Evolutionary conservation across 2,329 filamentous ascomycete genomes (phyloP), one percentile per base, ranked within the genome.

Genomic region (Parastagonospora nodorum): DNA sequence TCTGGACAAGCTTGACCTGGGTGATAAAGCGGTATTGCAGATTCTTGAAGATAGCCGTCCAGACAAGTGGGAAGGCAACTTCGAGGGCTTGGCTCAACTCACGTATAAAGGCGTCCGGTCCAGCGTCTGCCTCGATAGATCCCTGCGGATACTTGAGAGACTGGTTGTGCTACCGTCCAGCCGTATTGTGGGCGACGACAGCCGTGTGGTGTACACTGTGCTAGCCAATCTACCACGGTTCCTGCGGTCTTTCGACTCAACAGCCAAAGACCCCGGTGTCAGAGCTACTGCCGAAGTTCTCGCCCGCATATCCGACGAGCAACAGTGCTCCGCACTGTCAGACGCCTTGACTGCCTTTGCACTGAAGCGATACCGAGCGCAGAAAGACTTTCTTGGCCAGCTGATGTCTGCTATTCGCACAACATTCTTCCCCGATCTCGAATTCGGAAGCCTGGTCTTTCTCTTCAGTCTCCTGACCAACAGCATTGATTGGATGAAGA

Each of bases 21-120:
- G 83, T 39, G 85, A 89, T 54, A 80, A 86, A 0, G 81, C 77
- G 31, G 84, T 95, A 3, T 82, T 93, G 33, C 80, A 83, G 16
- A 77, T 88, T 39, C 81, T 99, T 29, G 80, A 88, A 48, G 90
- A 95, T 19, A 90, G 87, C 12, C 88, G 90, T 58, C 94, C 94
- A 2, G 80, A 84, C 1, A 88, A 88, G 59, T 99, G 95, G 94
- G 91, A 97, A 63, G 91, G 91, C 2, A 75, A 80, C 0, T 97
- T 97, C 63, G 88, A 94, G 53, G 94, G 95, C 2, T 77, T 99
- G 8, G 90, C 96, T 56, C 84, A 87, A 4, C 77, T 97, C 39
- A 81, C 97, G 0, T 93, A 96, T 77, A 97, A 97, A 72, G 95
- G 94, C 1, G 76, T 97, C 27, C 87, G 93, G 48, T 99, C 94